Conservation (phyloP, 352 stramenopile species). For the Phytopythium kandeliae region DNA sequence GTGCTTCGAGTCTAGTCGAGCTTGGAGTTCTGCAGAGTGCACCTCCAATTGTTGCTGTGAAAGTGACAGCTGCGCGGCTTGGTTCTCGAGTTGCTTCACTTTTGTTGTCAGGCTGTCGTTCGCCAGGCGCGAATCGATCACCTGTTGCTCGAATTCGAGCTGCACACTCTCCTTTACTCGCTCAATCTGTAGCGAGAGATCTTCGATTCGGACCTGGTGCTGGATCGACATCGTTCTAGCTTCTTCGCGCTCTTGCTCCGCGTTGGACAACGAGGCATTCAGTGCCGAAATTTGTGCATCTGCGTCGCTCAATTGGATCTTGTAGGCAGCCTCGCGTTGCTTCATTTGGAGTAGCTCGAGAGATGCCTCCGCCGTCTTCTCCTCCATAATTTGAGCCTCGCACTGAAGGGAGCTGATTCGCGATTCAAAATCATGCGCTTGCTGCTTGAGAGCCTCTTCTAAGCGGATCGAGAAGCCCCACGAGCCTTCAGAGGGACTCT, state of each 20-base stretch:
- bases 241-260: constrained; percentile 18
- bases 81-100: not conserved
- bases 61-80: constrained; percentile 2
- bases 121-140: constrained; percentile 24
- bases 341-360: constrained; percentile 55
- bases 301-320: constrained; percentile 33
- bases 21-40: not conserved
- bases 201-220: constrained; percentile 24
- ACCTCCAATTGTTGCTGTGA: constrained; percentile 3
- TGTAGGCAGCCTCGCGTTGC: constrained; percentile 56
- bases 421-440: constrained; percentile 36
- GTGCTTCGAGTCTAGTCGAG: not conserved
- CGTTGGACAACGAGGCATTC: constrained; percentile 12
- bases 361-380: constrained; percentile 33
- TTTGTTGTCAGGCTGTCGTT: constrained; percentile 10
- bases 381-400: constrained; percentile 28
- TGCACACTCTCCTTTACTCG: constrained; percentile 15
- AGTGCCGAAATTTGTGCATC: constrained; percentile 26
- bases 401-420: constrained; percentile 31
- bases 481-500: constrained; percentile 8
- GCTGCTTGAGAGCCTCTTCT: constrained; percentile 33
- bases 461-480: constrained; percentile 27
- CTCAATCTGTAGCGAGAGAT: constrained; percentile 17
- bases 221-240: constrained; percentile 17
- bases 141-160: constrained; percentile 26